Conservation (phyloP, 2,329 filamentous ascomycete genomes). For the Phaeosphaeriaceae sp. region DNA sequence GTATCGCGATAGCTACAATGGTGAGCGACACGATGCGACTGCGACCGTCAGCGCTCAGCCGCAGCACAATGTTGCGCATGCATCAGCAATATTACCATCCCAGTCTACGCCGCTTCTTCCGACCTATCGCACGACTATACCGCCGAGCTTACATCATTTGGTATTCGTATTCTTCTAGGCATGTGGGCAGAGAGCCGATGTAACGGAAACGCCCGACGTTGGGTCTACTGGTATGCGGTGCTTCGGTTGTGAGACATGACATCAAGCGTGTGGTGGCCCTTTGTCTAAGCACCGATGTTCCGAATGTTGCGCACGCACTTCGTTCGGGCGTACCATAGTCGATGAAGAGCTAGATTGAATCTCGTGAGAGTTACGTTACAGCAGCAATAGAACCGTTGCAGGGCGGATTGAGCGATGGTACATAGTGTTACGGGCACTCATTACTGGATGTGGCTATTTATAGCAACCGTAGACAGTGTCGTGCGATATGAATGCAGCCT, state of each 20-base stretch:
- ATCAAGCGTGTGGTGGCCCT: background rate
- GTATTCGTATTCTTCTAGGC: background rate
- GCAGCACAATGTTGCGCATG: slow-evolving; percentile 12
- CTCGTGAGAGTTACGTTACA: background rate
- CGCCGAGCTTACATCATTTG: slow-evolving; percentile 1
- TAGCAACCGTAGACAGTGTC: no score
- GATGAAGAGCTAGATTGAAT: background rate
- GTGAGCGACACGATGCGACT: background rate
- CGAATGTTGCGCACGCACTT: background rate
- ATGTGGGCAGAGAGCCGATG: background rate
- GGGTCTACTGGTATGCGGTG: background rate
- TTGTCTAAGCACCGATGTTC: background rate
- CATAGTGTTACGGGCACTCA: background rate
- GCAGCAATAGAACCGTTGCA: background rate
- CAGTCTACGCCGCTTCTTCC: slow-evolving; percentile 2
- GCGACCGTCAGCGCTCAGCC: slow-evolving; percentile 17
- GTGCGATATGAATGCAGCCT: no score
- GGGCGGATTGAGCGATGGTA: background rate
- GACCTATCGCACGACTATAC: slow-evolving; percentile 6
- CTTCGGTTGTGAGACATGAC: background rate
- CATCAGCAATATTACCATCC: slow-evolving; percentile 7
- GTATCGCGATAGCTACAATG: background rate
- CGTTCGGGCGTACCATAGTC: background rate
- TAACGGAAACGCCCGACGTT: background rate
- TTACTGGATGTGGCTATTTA: no score